Evolutionary conservation across 2,329 filamentous ascomycete genomes (phyloP), one percentile per base, ranked within the genome.

Genomic region (Geosmithia morbida): DNA sequence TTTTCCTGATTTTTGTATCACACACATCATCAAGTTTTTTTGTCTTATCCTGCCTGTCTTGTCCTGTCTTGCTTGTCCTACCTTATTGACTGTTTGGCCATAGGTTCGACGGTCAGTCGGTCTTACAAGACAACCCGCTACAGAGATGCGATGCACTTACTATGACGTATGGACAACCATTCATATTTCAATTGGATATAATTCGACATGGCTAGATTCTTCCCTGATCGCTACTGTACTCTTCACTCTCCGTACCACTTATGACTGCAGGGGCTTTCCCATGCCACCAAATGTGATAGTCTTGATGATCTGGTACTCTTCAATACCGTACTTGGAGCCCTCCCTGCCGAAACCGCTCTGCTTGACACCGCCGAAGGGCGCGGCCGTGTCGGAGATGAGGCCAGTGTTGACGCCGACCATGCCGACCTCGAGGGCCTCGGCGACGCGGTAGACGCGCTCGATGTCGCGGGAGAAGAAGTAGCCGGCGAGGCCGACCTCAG

Each of bases 401-500:
- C 85, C 85, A 1, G 84, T 88, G 64, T 90, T 90, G 50, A 89
- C 79, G 48, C 86, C 87, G 1, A 94, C 78, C 87, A 94, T 94
- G 47, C 87, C 87, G 1, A 90, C 85, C 60, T 94, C 84, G 40
- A 94, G 67, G 16, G 73, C 72, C 65, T 85, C 81, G 0, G 80
- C 77, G 0, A 86, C 74, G 44, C 81, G 70, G 55, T 70, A 67
- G 26, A 78, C 71, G 7, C 81, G 66, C 57, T 74, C 68, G 13
- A 84, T 51, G 56, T 85, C 75, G 45, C 67, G 65, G 6, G 77
- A 88, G 71, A 87, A 97, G 70, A 98, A 95, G 68, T 97, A 97
- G 1, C 87, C 90, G 0, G 90, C 92, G 37, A 98, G 73, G 1
- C 92, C 92, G 39, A 97, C 89, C 46, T 90, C 81, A 1, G 86